These are phyloP conservation scores for Collybiopsis luxurians DNA, from an alignment of 768 basidiomycete genomes.

Conservation along the genomic window DNA sequence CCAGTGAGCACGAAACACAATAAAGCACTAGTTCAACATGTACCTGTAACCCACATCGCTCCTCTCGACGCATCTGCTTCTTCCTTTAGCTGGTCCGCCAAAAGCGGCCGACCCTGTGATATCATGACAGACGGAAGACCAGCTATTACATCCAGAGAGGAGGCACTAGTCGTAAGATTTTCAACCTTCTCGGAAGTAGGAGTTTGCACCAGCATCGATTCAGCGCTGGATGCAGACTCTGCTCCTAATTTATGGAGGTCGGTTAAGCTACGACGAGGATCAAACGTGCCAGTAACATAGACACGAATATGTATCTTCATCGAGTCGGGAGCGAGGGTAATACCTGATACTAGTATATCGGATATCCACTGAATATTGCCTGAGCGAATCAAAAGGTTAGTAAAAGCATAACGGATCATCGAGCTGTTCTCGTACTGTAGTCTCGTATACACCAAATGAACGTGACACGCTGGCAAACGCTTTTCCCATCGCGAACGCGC, in stretches of 20 bases:
- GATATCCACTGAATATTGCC: constrained; percentile 29
- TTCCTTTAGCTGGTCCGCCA: constrained; percentile 17
- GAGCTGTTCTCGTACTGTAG: constrained; percentile 20
- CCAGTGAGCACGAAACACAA: neutral
- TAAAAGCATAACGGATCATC: neutral
- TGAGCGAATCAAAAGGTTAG: constrained; percentile 2
- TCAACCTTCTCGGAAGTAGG: neutral
- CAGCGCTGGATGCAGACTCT: neutral
- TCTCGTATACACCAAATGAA: constrained; percentile 42
- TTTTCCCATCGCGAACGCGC: constrained; percentile 16
- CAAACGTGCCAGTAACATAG: constrained; percentile 14
- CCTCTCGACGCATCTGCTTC: constrained; percentile 14
- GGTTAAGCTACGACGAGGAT: neutral
- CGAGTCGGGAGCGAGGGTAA: constrained; percentile 20
- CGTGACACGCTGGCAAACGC: constrained; percentile 27
- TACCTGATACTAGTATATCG: constrained; percentile 16
- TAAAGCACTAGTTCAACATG: neutral
- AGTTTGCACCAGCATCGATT: neutral
- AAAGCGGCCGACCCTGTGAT: constrained; percentile 18
- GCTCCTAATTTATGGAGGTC: neutral
- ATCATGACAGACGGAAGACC: neutral
- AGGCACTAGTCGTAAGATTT: neutral
- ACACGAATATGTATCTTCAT: constrained; percentile 32
- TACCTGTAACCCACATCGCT: constrained; percentile 24
- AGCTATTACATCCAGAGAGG: neutral